phyloP scores from a whole-genome alignment of 2,329 filamentous ascomycete genomes.

The Neonectria faginata region DNA sequence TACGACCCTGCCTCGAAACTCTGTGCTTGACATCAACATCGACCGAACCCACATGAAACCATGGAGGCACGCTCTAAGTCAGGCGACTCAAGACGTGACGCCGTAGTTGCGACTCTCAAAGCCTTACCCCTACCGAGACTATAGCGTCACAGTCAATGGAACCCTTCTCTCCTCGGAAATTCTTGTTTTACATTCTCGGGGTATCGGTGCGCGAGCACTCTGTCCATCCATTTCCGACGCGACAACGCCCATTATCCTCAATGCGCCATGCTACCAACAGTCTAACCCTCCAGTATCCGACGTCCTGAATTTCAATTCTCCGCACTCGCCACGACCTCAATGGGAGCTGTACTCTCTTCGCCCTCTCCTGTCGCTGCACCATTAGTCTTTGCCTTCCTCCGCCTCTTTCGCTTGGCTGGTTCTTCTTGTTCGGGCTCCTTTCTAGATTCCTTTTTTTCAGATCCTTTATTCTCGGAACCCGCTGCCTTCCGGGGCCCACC shows the following conservation, averaged over 20 bases:
- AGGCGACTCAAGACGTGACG: neutral
- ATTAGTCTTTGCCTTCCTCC: slow-evolving; percentile 47
- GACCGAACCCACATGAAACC: neutral
- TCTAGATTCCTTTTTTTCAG: slow-evolving; percentile 33
- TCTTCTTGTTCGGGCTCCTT: slow-evolving; percentile 41
- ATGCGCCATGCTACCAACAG: slow-evolving; percentile 35
- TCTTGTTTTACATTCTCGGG: slow-evolving; percentile 21
- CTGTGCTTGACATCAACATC: neutral
- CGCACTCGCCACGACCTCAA: slow-evolving; percentile 27
- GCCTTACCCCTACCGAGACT: neutral
- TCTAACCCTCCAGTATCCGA: slow-evolving; percentile 28
- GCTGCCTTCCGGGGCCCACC: slow-evolving; percentile 50
- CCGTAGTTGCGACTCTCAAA: neutral
- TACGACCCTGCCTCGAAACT: neutral
- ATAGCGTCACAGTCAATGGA: neutral
- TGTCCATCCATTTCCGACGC: slow-evolving; percentile 21
- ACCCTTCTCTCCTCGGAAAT: neutral
- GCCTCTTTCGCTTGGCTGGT: slow-evolving; percentile 48
- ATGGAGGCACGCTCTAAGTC: neutral
- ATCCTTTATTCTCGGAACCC: slow-evolving; percentile 43
- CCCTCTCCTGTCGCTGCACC: slow-evolving; percentile 31
- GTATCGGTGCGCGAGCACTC: slow-evolving; percentile 37
- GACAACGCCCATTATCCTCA: slow-evolving; percentile 26
- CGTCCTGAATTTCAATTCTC: slow-evolving; percentile 35
- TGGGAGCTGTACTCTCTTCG: slow-evolving; percentile 24